Conservation (phyloP, 1,284 basidiomycete genomes). For the Sanghuangporus baumii region DNA sequence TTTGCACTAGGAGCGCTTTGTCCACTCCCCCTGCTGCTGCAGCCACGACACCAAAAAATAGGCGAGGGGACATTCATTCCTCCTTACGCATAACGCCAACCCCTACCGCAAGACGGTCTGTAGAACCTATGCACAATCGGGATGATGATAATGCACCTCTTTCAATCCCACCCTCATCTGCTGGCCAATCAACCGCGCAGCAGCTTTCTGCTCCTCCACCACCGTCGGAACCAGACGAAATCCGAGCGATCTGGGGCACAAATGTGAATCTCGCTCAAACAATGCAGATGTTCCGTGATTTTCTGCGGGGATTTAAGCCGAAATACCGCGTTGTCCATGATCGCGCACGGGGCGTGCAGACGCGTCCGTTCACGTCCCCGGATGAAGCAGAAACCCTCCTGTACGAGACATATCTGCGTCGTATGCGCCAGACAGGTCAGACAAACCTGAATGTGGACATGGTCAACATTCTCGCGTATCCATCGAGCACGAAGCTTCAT, state of each 20-base stretch:
- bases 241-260: constrained; percentile 95
- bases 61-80: constrained; percentile 82
- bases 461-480: constrained; percentile 84
- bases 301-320: constrained; percentile 88
- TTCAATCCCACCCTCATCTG: constrained; percentile 59
- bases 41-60: constrained; percentile 59
- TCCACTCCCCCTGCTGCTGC: constrained; percentile 26
- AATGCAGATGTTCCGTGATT: constrained; percentile 87
- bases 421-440: constrained; percentile 88
- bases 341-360: constrained; percentile 54
- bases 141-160: constrained; percentile 54
- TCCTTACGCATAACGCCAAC: constrained; percentile 62
- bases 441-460: constrained; percentile 92
- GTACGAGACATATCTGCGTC: constrained; percentile 81
- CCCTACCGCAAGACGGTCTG: constrained; percentile 32
- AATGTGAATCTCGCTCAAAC: constrained; percentile 87
- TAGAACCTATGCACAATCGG: constrained; percentile 32
- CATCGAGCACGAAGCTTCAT: constrained; percentile 78
- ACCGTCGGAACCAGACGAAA: constrained; percentile 69
- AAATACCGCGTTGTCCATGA: constrained; percentile 85
- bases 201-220: constrained; percentile 36
- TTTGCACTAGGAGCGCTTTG: constrained; percentile 23
- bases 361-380: constrained; percentile 49
- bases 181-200: constrained; percentile 53
- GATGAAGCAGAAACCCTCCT: constrained; percentile 65